Evolutionary conservation across 129 eudicot genomes (phyloP).

Genomic region (Lactuca saligna): DNA sequence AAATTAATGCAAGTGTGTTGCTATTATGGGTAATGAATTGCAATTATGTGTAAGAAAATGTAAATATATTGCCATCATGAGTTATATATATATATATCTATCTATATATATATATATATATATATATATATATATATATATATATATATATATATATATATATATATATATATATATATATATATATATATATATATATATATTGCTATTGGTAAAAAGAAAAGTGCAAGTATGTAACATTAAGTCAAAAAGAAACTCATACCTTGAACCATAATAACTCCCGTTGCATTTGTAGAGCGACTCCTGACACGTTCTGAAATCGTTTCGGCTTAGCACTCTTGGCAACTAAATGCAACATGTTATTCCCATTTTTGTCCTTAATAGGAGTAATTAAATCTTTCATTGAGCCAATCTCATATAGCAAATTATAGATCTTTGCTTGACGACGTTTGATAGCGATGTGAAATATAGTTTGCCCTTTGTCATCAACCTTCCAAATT

Average conservation of each 20-base stretch:
- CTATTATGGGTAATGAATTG: too few species aligned
- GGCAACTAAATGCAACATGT: constrained; percentile 54
- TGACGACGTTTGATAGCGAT: constrained; percentile 50
- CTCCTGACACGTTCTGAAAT: constrained; percentile 45
- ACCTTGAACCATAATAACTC: constrained; percentile 58
- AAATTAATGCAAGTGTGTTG: too few species aligned
- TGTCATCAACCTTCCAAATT: constrained; percentile 52
- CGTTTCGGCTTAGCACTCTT: constrained; percentile 35
- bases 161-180: too few species aligned
- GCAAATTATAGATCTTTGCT: constrained; percentile 41
- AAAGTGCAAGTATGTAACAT: too few species aligned
- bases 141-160: too few species aligned
- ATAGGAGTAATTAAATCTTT: constrained; percentile 44
- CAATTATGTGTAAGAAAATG: too few species aligned
- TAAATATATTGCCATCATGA: too few species aligned
- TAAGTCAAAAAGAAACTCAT: too few species aligned
- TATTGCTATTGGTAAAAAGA: not conserved
- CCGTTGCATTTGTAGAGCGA: constrained; percentile 53
- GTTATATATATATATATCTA: not conserved
- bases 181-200: not conserved
- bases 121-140: too few species aligned
- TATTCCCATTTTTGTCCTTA: constrained; percentile 26
- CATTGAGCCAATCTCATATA: constrained; percentile 46
- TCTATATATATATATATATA: too few species aligned
- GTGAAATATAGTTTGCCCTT: constrained; percentile 48